These are phyloP conservation scores for Yamadazyma sp. DNA, from an alignment of 805 yeast genomes.

Conservation along the genomic window DNA sequence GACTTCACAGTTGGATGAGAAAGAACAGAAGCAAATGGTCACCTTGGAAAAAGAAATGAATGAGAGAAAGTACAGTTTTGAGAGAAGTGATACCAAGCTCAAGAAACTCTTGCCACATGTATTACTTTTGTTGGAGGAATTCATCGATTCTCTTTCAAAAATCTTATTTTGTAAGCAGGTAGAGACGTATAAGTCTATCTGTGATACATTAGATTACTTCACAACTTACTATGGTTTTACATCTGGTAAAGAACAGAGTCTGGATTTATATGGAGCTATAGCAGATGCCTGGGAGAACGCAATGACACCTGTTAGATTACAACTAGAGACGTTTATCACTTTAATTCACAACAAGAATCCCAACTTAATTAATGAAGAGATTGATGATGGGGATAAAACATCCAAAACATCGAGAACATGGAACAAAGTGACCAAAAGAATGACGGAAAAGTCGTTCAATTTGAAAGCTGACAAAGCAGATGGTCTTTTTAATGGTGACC, in stretches of 20 bases:
- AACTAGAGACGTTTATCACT: conserved; percentile 36
- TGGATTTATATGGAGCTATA: conserved; percentile 29
- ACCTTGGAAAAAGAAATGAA: conserved; percentile 29
- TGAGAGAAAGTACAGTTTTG: conserved; percentile 29
- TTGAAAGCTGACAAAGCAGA: conserved; percentile 28
- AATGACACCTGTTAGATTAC: conserved; percentile 36
- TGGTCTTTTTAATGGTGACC: conserved; percentile 33
- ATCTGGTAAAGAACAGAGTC: conserved; percentile 3
- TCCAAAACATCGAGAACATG: conserved; percentile 26
- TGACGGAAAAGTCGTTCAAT: conserved; percentile 22
- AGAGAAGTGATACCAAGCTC: conserved; percentile 40
- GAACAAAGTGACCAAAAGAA: conserved; percentile 24
- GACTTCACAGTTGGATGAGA: conserved; percentile 31
- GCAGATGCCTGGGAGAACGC: conserved; percentile 39
- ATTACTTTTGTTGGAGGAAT: conserved; percentile 47
- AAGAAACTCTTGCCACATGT: conserved; percentile 47
- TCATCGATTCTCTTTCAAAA: conserved; percentile 42
- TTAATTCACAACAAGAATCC: conserved; percentile 34
- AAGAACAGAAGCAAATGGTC: conserved; percentile 37
- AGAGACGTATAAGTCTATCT: conserved; percentile 32
- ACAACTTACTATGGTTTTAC: conserved; percentile 27
- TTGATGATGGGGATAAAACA: conserved; percentile 30
- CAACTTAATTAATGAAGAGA: conserved; percentile 36
- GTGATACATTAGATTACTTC: conserved; percentile 21
- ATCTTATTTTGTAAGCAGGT: conserved; percentile 38